Conservation (phyloP, 441 rosid genomes). For the Macaranga tanarius region DNA sequence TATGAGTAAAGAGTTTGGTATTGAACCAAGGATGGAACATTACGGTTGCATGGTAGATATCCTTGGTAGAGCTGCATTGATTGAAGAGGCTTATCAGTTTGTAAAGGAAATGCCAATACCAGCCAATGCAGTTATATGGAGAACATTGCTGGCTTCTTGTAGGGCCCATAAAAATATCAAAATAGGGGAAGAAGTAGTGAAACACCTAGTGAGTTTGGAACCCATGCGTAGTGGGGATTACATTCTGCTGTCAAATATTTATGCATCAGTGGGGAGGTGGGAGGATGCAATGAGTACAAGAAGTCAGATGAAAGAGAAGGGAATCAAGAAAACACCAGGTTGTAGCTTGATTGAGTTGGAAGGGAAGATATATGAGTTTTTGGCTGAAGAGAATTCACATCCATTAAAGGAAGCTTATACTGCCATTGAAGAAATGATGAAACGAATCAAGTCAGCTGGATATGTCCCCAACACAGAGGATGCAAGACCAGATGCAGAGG, state of each 20-base stretch:
- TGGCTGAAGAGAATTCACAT: conserved; percentile 8
- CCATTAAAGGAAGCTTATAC: conserved; percentile 1
- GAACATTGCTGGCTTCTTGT: conserved; percentile 20
- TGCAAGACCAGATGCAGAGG: conserved; percentile 20
- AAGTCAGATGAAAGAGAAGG: conserved; percentile 13
- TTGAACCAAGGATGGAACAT: conserved; percentile 22
- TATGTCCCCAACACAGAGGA: conserved; percentile 10
- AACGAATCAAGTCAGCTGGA: conserved; percentile 13
- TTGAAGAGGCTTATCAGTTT: conserved; percentile 17
- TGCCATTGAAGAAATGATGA: conserved; percentile 3
- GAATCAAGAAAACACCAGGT: conserved; percentile 17
- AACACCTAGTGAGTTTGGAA: conserved; percentile 16
- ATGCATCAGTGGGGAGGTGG: conserved; percentile 12
- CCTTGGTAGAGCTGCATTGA: conserved; percentile 21
- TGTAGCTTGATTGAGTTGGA: conserved; percentile 19
- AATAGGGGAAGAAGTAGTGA: not conserved
- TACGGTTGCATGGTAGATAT: conserved; percentile 21
- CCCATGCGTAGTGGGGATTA: conserved; percentile 19
- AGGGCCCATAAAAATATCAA: conserved; percentile 19
- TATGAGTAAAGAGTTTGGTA: conserved; percentile 17
- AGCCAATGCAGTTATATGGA: conserved; percentile 19
- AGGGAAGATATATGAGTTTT: conserved; percentile 14
- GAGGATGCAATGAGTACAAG: conserved; percentile 16
- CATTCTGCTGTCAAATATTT: conserved; percentile 19
- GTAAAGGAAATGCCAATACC: conserved; percentile 16